Base-by-base conservation (phyloP, 2,329 filamentous ascomycete genomes). In the Aspergillus viridinutans region DNA sequence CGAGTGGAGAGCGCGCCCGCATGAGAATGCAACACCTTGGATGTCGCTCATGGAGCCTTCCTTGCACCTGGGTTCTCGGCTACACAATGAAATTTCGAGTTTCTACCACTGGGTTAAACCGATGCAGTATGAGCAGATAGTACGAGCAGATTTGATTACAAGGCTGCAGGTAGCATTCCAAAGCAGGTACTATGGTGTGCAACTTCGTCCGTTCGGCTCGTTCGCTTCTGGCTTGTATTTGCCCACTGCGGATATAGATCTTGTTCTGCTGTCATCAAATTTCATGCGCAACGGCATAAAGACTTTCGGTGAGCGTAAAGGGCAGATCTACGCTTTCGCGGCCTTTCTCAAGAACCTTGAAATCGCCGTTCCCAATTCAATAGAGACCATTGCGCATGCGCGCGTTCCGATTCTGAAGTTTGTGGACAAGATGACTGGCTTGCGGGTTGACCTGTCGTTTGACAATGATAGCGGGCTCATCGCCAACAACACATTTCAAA, bases 391-490 rank as follows among this genome's bases (percentile, higher is more conserved):
- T 63, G 68, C 82, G 1, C 80, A 81, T 62, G 92, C 94, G 23
- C 91, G 89, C 66, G 92, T 99, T 2, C 94, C 94, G 0, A 85
- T 99, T 54, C 85, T 97, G 74, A 99, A 99, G 73, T 97, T 90
- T 68, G 82, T 90, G 48, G 94, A 99, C 69, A 81, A 78, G 54
- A 67, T 82, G 53, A 97, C 92, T 1, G 87, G 86, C 12, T 78
- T 99, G 53, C 90, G 89, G 64, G 89, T 97, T 12, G 94, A 99
- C 70, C 83, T 99, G 12, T 97, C 92, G 0, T 97, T 99, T 69
- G 93, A 99, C 75, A 97, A 97, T 69, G 76, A 87, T 38, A 90
- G 89, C 45, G 94, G 94, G 10, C 77, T 97, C 9, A 76, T 83
- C 20, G 93, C 94, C 2, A 88, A 94, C 67, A 77, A 86, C 20